Conservation (phyloP, 441 rosid species). For the Hura crepitans region DNA sequence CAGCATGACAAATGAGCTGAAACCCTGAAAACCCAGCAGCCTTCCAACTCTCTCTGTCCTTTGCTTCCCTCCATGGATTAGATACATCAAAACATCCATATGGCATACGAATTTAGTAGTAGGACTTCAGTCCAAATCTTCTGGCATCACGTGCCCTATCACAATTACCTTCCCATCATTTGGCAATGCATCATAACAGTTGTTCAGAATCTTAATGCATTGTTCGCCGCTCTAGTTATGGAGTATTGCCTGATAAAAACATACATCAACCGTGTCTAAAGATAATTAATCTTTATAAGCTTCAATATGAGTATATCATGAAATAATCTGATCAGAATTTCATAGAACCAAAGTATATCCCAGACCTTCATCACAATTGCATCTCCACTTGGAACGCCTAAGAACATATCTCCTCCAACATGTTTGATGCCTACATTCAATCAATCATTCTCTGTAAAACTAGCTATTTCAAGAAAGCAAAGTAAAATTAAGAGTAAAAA, state of each 20-base stretch:
- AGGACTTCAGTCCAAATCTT: conserved; percentile 19
- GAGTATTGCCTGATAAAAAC: conserved; percentile 32
- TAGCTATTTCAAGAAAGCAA: not conserved
- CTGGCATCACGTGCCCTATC: conserved; percentile 31
- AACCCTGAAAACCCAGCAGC: conserved; percentile 1
- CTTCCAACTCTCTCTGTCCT: conserved; percentile 1
- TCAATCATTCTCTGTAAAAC: not conserved
- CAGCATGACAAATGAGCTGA: conserved; percentile 2
- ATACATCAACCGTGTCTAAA: not conserved
- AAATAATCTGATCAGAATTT: no score
- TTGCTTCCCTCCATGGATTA: not conserved
- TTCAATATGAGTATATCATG: no score
- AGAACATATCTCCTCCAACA: not conserved
- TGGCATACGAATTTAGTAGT: conserved; percentile 15
- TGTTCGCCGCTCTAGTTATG: conserved; percentile 47
- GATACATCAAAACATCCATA: not conserved
- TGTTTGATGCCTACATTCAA: not conserved
- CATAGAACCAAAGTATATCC: no score
- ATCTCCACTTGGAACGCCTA: not conserved
- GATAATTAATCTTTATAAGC: not conserved
- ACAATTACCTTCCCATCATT: conserved; percentile 39
- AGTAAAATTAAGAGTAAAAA: not conserved
- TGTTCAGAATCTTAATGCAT: conserved; percentile 39
- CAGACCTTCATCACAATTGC: conserved; percentile 1
- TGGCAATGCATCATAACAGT: conserved; percentile 36